Evolutionary conservation across 2,329 filamentous ascomycete genomes (phyloP).

Genomic region (Ophiobolus disseminans): DNA sequence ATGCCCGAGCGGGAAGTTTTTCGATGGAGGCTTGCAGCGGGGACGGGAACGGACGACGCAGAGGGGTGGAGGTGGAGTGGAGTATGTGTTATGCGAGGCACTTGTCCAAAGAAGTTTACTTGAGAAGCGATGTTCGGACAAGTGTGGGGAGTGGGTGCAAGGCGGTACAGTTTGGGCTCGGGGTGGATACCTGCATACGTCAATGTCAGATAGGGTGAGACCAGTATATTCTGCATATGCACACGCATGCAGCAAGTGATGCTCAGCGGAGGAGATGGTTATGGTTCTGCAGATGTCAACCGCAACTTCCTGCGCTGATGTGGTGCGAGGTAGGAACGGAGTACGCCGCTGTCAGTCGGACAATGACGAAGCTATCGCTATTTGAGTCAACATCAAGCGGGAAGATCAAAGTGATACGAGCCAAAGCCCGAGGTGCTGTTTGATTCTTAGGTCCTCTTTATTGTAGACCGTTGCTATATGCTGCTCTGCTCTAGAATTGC

Average conservation of each 20-base stretch:
- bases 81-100: not conserved
- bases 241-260: slow-evolving; percentile 1
- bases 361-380: no score
- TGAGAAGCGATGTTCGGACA: not conserved
- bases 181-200: slow-evolving; percentile 12
- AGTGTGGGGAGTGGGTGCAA: not conserved
- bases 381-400: no score
- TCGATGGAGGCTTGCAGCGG: slow-evolving; percentile 4
- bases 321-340: no score
- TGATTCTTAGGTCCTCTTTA: slow-evolving; percentile 25
- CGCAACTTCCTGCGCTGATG: not conserved
- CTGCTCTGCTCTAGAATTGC: slow-evolving; percentile 25
- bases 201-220: slow-evolving; percentile 12
- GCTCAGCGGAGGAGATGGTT: not conserved
- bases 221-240: slow-evolving; percentile 7
- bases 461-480: slow-evolving; percentile 30
- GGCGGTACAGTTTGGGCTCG: slow-evolving; percentile 1
- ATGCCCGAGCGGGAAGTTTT: slow-evolving; percentile 12
- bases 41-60: not conserved
- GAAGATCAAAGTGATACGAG: slow-evolving; percentile 10
- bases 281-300: slow-evolving; percentile 2
- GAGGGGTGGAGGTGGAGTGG: no score
- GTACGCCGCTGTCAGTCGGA: no score
- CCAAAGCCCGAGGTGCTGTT: slow-evolving; percentile 19
- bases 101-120: not conserved